phyloP scores from a whole-genome alignment of 192 early-diverging fungal genomes.

The Entomortierella parvispora region DNA sequence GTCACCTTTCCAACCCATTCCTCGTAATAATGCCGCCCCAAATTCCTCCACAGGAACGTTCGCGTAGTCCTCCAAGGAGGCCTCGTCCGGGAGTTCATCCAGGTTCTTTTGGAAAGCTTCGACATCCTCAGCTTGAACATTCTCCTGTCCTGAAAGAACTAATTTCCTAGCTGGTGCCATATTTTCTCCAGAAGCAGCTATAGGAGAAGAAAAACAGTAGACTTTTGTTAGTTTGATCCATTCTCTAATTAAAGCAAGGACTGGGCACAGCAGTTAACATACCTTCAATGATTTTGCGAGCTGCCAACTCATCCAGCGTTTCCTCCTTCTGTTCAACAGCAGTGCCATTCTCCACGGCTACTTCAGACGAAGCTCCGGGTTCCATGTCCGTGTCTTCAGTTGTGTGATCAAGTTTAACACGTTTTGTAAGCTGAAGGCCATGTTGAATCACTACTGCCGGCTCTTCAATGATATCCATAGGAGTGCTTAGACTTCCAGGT shows the following conservation, averaged over 20 bases:
- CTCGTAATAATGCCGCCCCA: conserved; percentile 85
- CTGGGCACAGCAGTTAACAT: neutral
- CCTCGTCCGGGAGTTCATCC: conserved; percentile 67
- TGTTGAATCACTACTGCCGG: conserved; percentile 8
- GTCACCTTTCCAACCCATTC: conserved; percentile 91
- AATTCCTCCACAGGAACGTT: conserved; percentile 90
- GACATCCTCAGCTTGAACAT: conserved; percentile 54
- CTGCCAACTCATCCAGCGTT: conserved; percentile 53
- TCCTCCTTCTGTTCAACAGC: conserved; percentile 29
- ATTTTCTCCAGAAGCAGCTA: conserved; percentile 27
- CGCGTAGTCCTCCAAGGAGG: conserved; percentile 80
- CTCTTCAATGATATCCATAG: conserved; percentile 9
- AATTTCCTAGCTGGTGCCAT: conserved; percentile 14
- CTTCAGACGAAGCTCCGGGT: too few species aligned
- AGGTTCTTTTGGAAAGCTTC: conserved; percentile 75
- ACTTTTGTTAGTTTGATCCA: neutral
- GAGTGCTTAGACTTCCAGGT: neutral
- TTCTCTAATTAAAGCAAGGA: too few species aligned
- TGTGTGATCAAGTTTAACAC: conserved; percentile 16
- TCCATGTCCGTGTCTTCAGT: neutral
- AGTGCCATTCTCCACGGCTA: conserved; percentile 3
- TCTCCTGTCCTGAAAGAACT: conserved; percentile 24
- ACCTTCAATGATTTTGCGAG: conserved; percentile 60
- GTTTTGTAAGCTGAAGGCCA: conserved; percentile 53
- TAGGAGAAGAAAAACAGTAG: neutral